Base-by-base conservation (phyloP, 768 basidiomycete genomes). In the Tylopilus vinaceipallidus region DNA sequence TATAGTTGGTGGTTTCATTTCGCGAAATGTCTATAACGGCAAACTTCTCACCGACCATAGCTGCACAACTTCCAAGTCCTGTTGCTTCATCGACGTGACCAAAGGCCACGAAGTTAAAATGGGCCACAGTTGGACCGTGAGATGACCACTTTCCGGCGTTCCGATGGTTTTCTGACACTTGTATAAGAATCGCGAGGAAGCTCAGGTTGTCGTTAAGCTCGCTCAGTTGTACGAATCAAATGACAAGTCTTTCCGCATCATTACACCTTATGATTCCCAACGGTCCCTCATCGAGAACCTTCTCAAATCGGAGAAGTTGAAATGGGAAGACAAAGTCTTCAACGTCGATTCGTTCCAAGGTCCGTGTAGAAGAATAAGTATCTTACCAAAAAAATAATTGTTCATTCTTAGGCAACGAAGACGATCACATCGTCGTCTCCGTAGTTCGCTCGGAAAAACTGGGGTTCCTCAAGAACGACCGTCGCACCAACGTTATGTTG, bases 401-500 rank as follows among this genome's bases (percentile, higher is more conserved):
- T n/a, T n/a, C n/a, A n/a, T n/a, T 20, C 33, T 5, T 50, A 91
- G 90, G 90, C 34, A 92, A 91, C 71, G 91, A 92, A 62, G 84
- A 83, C 46, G 82, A 91, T 41, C 76, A 78, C 38, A 82, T 91
- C 45, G 76, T 91, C 45, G 68, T 91, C 29, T 90, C 87, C 7
- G 57, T 86, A 5, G 86, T 88, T 9, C 75, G 86, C 19, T 74
- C 86, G 2, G 54, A 66, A 5, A 70, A 65, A 14, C 65, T 79
- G 17, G 90, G 91, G 12, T 93, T 93, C 56, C 70, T 92, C 17
- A 68, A 61, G 13, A 82, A 80, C 56, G 48, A 75, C 5, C 75
- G 83, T 11, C 76, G 90, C 6, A 87, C 83, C 39, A 93, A 92
- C 78, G 90, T 92, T 39, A 89, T 93, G 88, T 75, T 91, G 27